Conservation (phyloP, 805 yeast species). For the Zygosaccharomyces bailii region DNA sequence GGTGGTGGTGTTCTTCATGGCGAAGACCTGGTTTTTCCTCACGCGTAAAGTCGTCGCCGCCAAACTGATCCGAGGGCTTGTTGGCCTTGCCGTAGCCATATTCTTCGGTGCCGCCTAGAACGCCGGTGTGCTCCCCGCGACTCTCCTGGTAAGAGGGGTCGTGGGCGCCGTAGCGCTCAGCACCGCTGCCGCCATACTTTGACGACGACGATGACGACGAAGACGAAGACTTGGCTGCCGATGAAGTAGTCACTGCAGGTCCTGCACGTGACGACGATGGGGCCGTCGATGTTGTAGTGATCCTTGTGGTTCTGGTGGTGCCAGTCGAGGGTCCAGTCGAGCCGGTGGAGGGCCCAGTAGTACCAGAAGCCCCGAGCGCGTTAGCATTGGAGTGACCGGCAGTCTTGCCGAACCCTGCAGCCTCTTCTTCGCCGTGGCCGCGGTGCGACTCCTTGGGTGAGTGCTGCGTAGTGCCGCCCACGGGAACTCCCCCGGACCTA, state of each 20-base stretch:
- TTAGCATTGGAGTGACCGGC: neutral
- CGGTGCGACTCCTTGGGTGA: neutral
- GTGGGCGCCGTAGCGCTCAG: neutral
- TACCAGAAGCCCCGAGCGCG: neutral
- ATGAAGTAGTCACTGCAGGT: neutral
- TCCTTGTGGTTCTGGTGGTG: neutral
- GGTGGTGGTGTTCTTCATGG: neutral
- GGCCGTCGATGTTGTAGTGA: neutral
- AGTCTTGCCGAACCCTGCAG: neutral
- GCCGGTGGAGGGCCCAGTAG: neutral
- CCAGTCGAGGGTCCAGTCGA: neutral
- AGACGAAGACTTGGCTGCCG: neutral
- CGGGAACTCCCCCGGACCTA: neutral
- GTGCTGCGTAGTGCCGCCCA: neutral
- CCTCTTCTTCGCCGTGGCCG: neutral
- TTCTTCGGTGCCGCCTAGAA: conserved; percentile 2
- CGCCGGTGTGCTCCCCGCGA: no score
- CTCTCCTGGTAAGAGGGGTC: no score
- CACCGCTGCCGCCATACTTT: neutral
- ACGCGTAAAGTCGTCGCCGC: neutral
- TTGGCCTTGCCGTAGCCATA: conserved; percentile 3
- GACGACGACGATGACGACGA: neutral
- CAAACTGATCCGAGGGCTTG: conserved; percentile 1
- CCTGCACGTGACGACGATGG: neutral
- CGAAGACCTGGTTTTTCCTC: neutral